phyloP scores from a whole-genome alignment of 129 eudicot species.

The Pseudognaphalium luteoalbum region DNA sequence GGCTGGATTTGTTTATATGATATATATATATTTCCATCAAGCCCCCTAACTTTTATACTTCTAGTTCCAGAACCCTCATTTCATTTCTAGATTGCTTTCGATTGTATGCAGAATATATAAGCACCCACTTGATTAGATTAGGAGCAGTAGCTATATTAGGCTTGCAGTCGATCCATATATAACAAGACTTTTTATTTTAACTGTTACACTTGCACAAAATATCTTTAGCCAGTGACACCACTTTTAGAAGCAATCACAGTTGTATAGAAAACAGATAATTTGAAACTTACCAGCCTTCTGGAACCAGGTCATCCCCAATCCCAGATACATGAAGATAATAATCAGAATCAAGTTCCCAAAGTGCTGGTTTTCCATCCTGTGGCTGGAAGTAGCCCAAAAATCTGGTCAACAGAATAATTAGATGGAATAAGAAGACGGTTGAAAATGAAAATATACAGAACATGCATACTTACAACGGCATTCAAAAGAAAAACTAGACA shows the following conservation, averaged over 20 bases:
- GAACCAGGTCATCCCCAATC: conserved; percentile 70
- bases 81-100: neutral
- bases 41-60: neutral
- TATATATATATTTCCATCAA: neutral
- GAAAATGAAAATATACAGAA: conserved; percentile 9
- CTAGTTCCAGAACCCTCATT: neutral
- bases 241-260: neutral
- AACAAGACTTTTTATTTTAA: neutral
- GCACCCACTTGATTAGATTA: neutral
- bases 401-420: conserved; percentile 44
- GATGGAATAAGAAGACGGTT: conserved; percentile 9
- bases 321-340: conserved; percentile 96
- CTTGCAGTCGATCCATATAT: neutral
- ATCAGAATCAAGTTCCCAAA: conserved; percentile 99
- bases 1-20: neutral
- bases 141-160: neutral
- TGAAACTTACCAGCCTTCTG: conserved; percentile 57
- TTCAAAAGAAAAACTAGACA: neutral
- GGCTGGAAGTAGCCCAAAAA: conserved; percentile 96
- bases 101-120: too few species aligned
- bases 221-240: neutral
- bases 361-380: conserved; percentile 92
- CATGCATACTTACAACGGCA: neutral
- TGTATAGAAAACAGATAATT: conserved; percentile 2
- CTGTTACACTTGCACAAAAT: neutral